Evolutionary conservation across 2,329 filamentous ascomycete genomes (phyloP), one percentile per base, ranked within the genome.

Genomic region (Blumeriella jaapii): DNA sequence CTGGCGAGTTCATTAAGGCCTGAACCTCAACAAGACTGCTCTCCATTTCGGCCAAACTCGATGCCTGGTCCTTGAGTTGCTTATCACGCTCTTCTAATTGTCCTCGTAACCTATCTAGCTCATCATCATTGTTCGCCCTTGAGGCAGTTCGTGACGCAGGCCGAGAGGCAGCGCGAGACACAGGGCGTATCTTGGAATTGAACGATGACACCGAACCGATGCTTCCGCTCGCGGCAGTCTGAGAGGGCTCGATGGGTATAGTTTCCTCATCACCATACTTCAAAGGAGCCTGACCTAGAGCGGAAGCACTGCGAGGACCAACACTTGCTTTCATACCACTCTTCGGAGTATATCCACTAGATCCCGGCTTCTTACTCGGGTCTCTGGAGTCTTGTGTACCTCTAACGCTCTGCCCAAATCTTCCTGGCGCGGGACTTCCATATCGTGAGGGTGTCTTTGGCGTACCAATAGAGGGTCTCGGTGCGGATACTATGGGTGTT

Each of bases 11-110:
- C 53, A 93, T 78, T 18, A 93, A 61, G 13, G 69, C 66, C 44
- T 84, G 80, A 12, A 94, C 67, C 55, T 94, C 87, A n/a, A 76
- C 76, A 29, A 95, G 63, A 43, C 79, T 89, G 40, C 69, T 73
- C 55, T 98, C 89, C 80, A 98, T 95, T 48, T 98, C 91, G 10
- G 77, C 69, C 34, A 98, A 62, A 12, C 79, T 83, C 4, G 74
- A 65, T 2, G 84, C 78, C 58, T 98, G 91, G 27, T 95, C 91
- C 49, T 78, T 80, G n/a, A 98, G 63, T 55, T 94, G 84, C 46
- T 69, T 74, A 48, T 96, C 86, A 18, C 85, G 78, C 42, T 94
- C 86, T 45, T 86, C 77, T 13, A 96, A 67, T 56, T 89, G 74
- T 24, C 67, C 63, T 41, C 74, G 77, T 17, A 98, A 65, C 19